Percentiles rank a stretch among this genome's conserved stretches.
These are phyloP conservation scores for Fusarium mundagurra DNA, from an alignment of 2,329 filamentous ascomycete genomes.

Conservation along the genomic window DNA sequence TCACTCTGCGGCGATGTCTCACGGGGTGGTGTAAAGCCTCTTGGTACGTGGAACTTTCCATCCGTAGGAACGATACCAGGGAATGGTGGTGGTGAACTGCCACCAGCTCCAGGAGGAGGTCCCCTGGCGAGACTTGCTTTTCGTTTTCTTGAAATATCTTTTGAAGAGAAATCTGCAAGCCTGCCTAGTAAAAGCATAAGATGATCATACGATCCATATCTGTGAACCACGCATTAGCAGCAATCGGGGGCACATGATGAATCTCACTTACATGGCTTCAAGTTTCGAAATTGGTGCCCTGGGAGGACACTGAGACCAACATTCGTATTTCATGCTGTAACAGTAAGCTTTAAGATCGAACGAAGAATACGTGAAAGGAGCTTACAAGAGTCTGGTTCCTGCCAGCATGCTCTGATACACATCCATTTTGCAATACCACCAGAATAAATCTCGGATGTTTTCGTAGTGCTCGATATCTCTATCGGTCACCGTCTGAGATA, in stretches of 20 bases:
- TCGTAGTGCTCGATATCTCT: slow-evolving; percentile 83
- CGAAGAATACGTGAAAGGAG: slow-evolving; percentile 30
- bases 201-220: slow-evolving; percentile 91
- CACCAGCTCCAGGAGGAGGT: slow-evolving; percentile 41
- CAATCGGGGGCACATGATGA: too few species aligned
- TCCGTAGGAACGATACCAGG: slow-evolving; percentile 65
- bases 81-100: slow-evolving; percentile 56
- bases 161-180: slow-evolving; percentile 79
- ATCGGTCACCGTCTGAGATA: slow-evolving; percentile 51
- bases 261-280: slow-evolving; percentile 71
- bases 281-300: slow-evolving; percentile 80
- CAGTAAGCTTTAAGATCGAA: slow-evolving; percentile 27
- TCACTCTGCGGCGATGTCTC: slow-evolving; percentile 56
- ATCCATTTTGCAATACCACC: slow-evolving; percentile 97
- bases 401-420: slow-evolving; percentile 90
- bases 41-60: slow-evolving; percentile 60
- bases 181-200: slow-evolving; percentile 83
- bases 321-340: slow-evolving; percentile 77
- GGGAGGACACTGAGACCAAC: slow-evolving; percentile 89
- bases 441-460: slow-evolving; percentile 85
- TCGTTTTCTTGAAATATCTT: slow-evolving; percentile 82
- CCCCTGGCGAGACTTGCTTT: slow-evolving; percentile 59
- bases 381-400: slow-evolving; percentile 86
- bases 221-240: slow-evolving; percentile 48
- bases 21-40: slow-evolving; percentile 64